Conservation (phyloP, 177 flowering plant species). For the Vitis hybrid region DNA sequence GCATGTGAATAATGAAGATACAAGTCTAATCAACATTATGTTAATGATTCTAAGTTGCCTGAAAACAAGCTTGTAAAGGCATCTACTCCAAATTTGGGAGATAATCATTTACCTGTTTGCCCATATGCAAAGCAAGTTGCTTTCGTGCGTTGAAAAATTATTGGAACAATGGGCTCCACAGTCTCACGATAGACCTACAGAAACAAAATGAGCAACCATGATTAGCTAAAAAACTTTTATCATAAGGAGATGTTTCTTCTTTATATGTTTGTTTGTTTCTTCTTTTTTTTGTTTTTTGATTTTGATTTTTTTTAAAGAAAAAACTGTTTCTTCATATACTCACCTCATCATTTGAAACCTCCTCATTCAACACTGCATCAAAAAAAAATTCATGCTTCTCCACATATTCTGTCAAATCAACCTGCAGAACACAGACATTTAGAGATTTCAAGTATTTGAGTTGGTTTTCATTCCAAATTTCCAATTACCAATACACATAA, state of each 20-base stretch:
- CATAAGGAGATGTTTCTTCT: not conserved
- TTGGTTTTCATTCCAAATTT: not conserved
- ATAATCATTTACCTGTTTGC: conserved; percentile 43
- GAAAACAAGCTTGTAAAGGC: not conserved
- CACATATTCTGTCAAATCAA: conserved; percentile 83
- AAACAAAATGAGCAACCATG: conserved; percentile 3
- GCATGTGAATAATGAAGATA: too few species aligned
- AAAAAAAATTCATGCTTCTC: conserved; percentile 94
- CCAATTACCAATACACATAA: not conserved
- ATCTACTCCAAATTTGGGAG: not conserved
- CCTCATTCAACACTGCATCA: conserved; percentile 90
- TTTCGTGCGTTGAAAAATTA: conserved; percentile 51
- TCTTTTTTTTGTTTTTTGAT: not conserved
- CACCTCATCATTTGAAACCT: conserved; percentile 94
- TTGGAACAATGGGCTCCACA: conserved; percentile 56
- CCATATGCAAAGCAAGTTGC: conserved; percentile 68
- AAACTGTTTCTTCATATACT: conserved; percentile 16
- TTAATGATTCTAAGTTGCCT: too few species aligned
- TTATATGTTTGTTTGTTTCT: not conserved
- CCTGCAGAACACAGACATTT: conserved; percentile 45
- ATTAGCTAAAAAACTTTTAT: not conserved
- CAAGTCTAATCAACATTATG: too few species aligned
- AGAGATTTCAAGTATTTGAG: not conserved
- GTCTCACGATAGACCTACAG: conserved; percentile 51
- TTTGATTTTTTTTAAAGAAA: not conserved